Evolutionary conservation across 2,329 filamentous ascomycete species (phyloP), one percentile per base, ranked within the genome.

Genomic region (Aspergillus latus): DNA sequence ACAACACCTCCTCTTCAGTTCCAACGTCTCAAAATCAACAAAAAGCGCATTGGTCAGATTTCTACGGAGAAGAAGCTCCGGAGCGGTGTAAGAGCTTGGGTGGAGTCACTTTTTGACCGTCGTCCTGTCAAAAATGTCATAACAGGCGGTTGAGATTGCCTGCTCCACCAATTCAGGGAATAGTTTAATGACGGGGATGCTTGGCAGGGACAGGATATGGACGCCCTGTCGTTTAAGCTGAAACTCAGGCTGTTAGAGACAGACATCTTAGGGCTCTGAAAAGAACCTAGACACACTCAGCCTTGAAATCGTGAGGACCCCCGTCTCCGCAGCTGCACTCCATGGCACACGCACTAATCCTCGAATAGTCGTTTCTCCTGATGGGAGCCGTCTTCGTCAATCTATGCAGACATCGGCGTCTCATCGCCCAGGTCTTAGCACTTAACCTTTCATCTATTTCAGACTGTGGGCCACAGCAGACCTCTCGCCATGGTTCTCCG

Each of bases 211-310:
- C 57, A 62, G 57, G 57, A 52, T 34, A 39, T 47, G 58, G 40
- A 47, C 21, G 59, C 45, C 30, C 29, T 46, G 44, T 21, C 21
- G 21, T 52, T 48, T 43, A 53, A 48, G 39, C 56, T 70, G 68
- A 70, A 70, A 71, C 68, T 53, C 49, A 42, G 56, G 51, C 32
- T 60, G 68, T 71, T 66, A 52, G 65, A 68, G 60, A 62, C 57
- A 65, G 58, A 62, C 60, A 60, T 64, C 61, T 46, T 60, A 53
- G 59, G 63, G 62, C 56, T 60, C 16, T 8, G 56, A 58, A 58
- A 57, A 32, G 15, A 48, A 29, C 26, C 58, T 49, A 47, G 39
- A 28, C 49, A 32, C 44, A 16, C 42, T 40, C 56, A 58, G 51
- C 44, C 36, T 28, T 53, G 43, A 48, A 58, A 50, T 39, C 44